phyloP scores from a whole-genome alignment of 164 flowering plant species.

The Annona cherimola region DNA sequence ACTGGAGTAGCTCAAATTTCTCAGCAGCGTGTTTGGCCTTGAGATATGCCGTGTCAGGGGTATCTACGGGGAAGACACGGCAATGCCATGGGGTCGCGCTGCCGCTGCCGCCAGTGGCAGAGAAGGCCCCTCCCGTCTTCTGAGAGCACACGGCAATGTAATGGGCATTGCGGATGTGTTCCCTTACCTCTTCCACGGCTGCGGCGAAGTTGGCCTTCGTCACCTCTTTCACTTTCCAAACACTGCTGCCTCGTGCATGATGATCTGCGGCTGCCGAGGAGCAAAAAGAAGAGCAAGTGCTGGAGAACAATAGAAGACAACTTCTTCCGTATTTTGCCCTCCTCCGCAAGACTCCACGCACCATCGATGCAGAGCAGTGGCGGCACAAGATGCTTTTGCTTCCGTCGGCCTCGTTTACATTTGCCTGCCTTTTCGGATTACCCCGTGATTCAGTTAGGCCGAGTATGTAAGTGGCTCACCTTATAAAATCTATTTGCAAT shows the following conservation, averaged over 20 bases:
- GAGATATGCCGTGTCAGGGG: slow-evolving; percentile 49
- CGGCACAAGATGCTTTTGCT: too few relatives aligned
- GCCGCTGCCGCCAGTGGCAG: background rate
- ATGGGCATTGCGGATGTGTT: slow-evolving; percentile 42
- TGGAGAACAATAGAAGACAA: too few relatives aligned
- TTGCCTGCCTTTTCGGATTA: too few relatives aligned
- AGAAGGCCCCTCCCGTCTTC: slow-evolving; percentile 48
- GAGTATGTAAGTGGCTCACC: too few relatives aligned
- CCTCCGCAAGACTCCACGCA: too few relatives aligned
- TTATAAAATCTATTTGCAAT: too few relatives aligned
- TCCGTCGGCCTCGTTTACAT: too few relatives aligned
- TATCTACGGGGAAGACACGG: slow-evolving; percentile 53
- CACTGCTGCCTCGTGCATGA: background rate
- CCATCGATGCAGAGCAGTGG: too few relatives aligned
- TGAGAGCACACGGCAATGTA: slow-evolving; percentile 59
- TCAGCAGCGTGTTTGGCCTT: slow-evolving; percentile 70
- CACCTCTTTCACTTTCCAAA: slow-evolving; percentile 49
- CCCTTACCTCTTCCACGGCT: slow-evolving; percentile 35
- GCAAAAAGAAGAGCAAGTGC: too few relatives aligned
- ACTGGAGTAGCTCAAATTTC: slow-evolving; percentile 64
- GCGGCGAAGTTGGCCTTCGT: slow-evolving; percentile 54
- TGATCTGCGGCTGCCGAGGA: background rate
- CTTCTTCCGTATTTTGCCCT: too few relatives aligned
- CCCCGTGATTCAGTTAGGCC: too few relatives aligned
- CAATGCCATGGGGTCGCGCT: slow-evolving; percentile 53